Evolutionary conservation across 306 rosid genomes (phyloP).

Genomic region (Vigna hirtella): DNA sequence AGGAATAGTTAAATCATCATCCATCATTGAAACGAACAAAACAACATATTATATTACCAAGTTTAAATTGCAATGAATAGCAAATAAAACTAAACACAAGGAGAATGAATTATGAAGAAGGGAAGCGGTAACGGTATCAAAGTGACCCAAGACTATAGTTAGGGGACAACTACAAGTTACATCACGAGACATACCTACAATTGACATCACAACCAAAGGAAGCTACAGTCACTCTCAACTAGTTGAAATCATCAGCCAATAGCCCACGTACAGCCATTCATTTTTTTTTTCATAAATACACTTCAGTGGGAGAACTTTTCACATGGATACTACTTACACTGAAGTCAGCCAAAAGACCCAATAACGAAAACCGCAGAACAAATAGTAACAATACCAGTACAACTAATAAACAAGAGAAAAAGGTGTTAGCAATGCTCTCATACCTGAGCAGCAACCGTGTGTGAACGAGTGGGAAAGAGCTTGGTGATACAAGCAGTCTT

Average conservation of each 20-base stretch:
- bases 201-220: background rate
- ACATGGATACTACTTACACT: background rate
- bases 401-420: no score
- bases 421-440: background rate
- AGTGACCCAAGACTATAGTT: background rate
- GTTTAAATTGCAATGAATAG: background rate
- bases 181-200: background rate
- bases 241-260: background rate
- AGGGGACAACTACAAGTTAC: background rate
- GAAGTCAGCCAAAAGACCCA: background rate
- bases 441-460: conserved; percentile 97
- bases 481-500: conserved; percentile 92
- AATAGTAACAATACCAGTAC: conserved; percentile 8
- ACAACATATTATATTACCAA: background rate
- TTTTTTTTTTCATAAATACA: background rate
- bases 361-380: conserved; percentile 2
- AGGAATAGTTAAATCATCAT: background rate
- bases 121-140: background rate
- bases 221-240: background rate
- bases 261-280: background rate
- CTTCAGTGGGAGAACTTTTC: background rate
- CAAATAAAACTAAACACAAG: conserved; percentile 17
- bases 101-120: conserved; percentile 28
- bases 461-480: conserved; percentile 94
- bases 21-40: background rate